Conservation (phyloP, 805 yeast genomes). For the Metschnikowia kunwiensis region DNA sequence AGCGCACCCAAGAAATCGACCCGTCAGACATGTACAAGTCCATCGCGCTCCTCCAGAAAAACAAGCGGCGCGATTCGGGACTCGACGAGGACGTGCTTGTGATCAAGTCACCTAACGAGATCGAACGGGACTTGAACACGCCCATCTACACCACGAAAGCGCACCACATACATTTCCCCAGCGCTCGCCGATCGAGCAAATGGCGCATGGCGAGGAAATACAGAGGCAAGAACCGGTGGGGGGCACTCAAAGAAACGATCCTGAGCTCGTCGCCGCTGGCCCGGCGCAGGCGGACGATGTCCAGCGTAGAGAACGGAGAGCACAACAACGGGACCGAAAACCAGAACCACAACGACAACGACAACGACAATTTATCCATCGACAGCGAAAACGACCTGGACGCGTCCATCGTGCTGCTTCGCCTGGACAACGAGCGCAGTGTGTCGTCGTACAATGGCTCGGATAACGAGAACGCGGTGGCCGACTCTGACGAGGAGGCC, state of each 20-base stretch:
- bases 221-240: constrained; percentile 17
- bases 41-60: constrained; percentile 67
- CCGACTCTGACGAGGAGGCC: constrained; percentile 3
- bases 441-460: background rate
- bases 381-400: constrained; percentile 11
- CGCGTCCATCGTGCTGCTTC: no score
- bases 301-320: constrained; percentile 8
- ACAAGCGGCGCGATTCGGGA: constrained; percentile 28
- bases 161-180: constrained; percentile 3
- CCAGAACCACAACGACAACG: background rate
- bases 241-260: constrained; percentile 25
- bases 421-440: no score
- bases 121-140: constrained; percentile 40
- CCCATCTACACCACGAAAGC: constrained; percentile 36
- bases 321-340: background rate
- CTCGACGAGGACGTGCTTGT: constrained; percentile 72
- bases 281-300: constrained; percentile 3
- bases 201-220: constrained; percentile 10
- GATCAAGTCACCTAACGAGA: constrained; percentile 74
- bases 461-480: background rate
- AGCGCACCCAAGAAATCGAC: constrained; percentile 42
- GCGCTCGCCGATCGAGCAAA: constrained; percentile 7
- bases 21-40: constrained; percentile 86
- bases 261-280: constrained; percentile 17
- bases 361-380: constrained; percentile 12